phyloP scores from a whole-genome alignment of 139 green algal genomes.

The Pseudopediastrum boryanum region DNA sequence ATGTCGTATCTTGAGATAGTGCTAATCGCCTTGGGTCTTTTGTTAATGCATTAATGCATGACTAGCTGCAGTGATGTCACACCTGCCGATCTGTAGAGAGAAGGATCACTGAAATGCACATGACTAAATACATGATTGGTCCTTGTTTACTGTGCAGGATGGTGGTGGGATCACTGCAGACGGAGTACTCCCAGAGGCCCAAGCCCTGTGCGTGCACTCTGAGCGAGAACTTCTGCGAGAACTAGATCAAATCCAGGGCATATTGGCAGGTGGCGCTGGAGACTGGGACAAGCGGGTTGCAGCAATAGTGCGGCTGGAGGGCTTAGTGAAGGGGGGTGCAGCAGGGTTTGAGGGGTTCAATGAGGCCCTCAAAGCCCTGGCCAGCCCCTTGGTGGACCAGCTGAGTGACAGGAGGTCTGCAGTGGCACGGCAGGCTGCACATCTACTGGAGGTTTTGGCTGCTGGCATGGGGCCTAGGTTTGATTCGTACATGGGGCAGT shows the following conservation, averaged over 20 bases:
- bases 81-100: too few relatives aligned
- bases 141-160: too few relatives aligned
- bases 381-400: conserved; percentile 35
- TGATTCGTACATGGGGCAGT: conserved; percentile 52
- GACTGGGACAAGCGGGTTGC: conserved; percentile 56
- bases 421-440: conserved; percentile 69
- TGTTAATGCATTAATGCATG: too few relatives aligned
- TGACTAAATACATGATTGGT: too few relatives aligned
- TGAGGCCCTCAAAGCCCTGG: conserved; percentile 45
- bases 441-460: conserved; percentile 65
- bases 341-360: conserved; percentile 42
- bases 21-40: too few relatives aligned
- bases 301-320: conserved; percentile 74
- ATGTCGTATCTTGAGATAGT: too few relatives aligned
- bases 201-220: conserved; percentile 41
- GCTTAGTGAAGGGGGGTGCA: conserved; percentile 64
- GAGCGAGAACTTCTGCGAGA: conserved; percentile 61
- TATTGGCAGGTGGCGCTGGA: conserved; percentile 39
- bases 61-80: too few relatives aligned
- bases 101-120: too few relatives aligned
- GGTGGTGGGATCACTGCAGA: conserved; percentile 44
- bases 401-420: conserved; percentile 48
- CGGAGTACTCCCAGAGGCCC: conserved; percentile 43
- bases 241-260: conserved; percentile 47
- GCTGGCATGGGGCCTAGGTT: conserved; percentile 54